Evolutionary conservation across 345 rosid species (phyloP), one percentile per base, ranked within the genome.

Genomic region (Reutealis trisperma): DNA sequence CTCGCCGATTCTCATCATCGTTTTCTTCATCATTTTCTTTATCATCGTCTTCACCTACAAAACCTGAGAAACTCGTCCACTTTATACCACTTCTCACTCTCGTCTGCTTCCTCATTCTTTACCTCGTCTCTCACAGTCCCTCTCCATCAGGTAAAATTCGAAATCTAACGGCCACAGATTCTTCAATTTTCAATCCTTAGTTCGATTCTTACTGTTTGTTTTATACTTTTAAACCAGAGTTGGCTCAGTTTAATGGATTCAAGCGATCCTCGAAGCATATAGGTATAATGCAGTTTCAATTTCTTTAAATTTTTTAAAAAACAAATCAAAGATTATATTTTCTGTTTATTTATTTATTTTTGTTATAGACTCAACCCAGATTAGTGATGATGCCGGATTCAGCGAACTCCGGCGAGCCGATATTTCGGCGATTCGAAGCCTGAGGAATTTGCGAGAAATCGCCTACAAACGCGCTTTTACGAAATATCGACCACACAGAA

Each of bases 31-130:
- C 87, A 4, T 59, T 84, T 0, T 71, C 84, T 42, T 78, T 85
- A 21, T 32, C 71, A 1, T 8, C 83, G 0, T 66, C 88, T 54
- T 76, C 91, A 63, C 77, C 83, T 21, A 66, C 86, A 24, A 83
- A 80, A 7, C 93, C 86, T 24, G 92, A 87, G 84, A 90, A 85
- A 71, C 85, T 93, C 72, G 78, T 95, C n/a, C 99, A 95, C 89
- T 81, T 93, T 58, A 91, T 95, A 58, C 99, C 99, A 0, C 71
- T 95, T 54, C 92, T 95, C 74, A 90, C 93, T 79, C 78, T 95
- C 71, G 15, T 88, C 81, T 95, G 99, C 83, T 89, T 95, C 77
- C 81, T 95, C 80, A 81, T 93, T 68, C 98, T 95, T 74, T 93
- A 88, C 78, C 88, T 95, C 75, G 87, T 89, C 85, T 95, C 99